Base-by-base conservation (phyloP, 208 protist species). In the Entamoeba nuttalli region DNA sequence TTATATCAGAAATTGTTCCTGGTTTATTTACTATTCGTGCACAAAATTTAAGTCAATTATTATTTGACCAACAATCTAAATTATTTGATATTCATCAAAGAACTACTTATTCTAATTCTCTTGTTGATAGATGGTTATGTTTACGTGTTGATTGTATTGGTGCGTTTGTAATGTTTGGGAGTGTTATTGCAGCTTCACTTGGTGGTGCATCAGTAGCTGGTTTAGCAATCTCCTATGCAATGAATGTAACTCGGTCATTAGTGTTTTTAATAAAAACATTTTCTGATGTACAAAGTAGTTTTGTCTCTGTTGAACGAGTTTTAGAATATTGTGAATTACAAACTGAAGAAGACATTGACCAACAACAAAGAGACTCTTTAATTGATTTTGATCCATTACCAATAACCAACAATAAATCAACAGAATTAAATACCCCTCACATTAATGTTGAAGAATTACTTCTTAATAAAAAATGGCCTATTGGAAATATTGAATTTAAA, bases 1-100 rank as follows among this genome's bases (percentile, higher is more conserved):
- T 98, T 95, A 97, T 99, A 52, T 96, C 94, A 44, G 98, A 99
- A 95, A 98, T 98, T 5, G 94, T 99, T 9, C 95, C 94, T 14
- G 98, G 98, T 41, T 93, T 98, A 1, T 93, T 96, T 4, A 98
- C 97, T 9, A 98, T 99, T 95, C 94, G 96, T 52, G 97, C 98
- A 7, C 98, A 96, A 95, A 93, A 96, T 17, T 96, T 96, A 84
- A 15, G 94, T 35, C 17, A 93, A 51, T 17, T 93, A n/a, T 95
- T 95, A 25, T 35, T 84, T 21, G 14, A 51, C 7, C 35, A 93
- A 21, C 15, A 17, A 21, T 3, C 55, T 14, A 0, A 5, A 2
- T 84, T n/a, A 41, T 5, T 96, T 48, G 50, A 55, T 53, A 25
- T 48, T 48, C 35, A 93, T 50, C 7, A 25, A 15, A 50, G 35